Percentiles rank a stretch among this genome's conserved stretches.
These are phyloP conservation scores for Cladophialophora chaetospira DNA, from an alignment of 2,329 filamentous ascomycete genomes.

Conservation along the genomic window DNA sequence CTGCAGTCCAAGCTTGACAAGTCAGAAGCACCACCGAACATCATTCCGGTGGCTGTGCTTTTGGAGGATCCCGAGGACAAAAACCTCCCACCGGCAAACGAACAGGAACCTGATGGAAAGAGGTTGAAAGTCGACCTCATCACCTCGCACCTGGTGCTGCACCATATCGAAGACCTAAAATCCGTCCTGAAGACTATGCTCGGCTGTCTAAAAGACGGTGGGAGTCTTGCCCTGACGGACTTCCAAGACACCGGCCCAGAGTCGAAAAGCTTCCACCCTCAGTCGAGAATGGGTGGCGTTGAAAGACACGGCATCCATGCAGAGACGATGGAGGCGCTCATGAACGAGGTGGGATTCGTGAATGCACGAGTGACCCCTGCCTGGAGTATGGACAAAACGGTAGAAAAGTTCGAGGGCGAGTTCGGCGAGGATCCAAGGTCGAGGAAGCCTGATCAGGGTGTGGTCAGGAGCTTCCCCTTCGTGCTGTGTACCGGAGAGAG, in stretches of 20 bases:
- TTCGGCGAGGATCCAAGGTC: constrained; percentile 18
- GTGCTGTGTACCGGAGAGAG: constrained; percentile 43
- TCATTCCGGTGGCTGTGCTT: constrained; percentile 50
- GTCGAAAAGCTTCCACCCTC: constrained; percentile 56
- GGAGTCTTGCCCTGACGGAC: constrained; percentile 57
- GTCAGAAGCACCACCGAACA: constrained; percentile 42
- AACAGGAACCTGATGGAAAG: constrained; percentile 33
- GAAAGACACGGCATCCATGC: constrained; percentile 56
- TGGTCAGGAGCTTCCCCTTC: constrained; percentile 47
- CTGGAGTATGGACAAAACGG: constrained; percentile 54
- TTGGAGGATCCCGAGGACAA: constrained; percentile 55
- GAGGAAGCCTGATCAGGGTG: constrained; percentile 29
- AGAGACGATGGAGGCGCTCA: constrained; percentile 45
- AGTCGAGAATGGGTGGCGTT: constrained; percentile 55
- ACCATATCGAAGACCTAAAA: constrained; percentile 55
- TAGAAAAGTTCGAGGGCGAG: constrained; percentile 51
- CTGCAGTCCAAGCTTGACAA: constrained; percentile 48
- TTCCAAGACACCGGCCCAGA: constrained; percentile 60
- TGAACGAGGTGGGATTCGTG: constrained; percentile 52
- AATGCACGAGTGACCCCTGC: constrained; percentile 52
- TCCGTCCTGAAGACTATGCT: constrained; percentile 50
- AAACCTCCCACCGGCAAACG: constrained; percentile 41
- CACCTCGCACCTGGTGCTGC: constrained; percentile 57
- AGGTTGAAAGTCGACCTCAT: constrained; percentile 54
- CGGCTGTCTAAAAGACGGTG: constrained; percentile 52